Conservation (phyloP, 768 basidiomycete species). For the Gymnopilus dilepis region DNA sequence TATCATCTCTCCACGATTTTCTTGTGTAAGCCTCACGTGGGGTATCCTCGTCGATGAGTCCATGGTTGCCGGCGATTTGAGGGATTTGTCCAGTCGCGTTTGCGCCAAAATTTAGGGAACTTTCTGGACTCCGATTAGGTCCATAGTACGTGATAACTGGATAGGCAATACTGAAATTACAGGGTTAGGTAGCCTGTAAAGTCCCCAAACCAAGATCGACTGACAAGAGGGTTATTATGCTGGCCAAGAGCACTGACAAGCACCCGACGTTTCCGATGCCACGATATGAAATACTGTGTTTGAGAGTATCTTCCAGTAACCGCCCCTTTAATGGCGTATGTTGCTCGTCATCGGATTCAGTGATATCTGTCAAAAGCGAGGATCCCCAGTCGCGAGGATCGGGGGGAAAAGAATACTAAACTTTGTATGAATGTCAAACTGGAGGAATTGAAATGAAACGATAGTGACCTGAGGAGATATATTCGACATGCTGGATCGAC, state of each 20-base stretch:
- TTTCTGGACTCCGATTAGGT: constrained; percentile 23
- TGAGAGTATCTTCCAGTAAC: not conserved
- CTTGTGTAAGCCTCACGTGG: constrained; percentile 59
- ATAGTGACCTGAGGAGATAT: constrained; percentile 32
- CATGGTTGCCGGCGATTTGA: constrained; percentile 53
- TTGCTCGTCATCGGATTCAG: constrained; percentile 48
- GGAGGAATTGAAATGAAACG: not conserved
- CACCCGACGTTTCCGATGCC: constrained; percentile 73
- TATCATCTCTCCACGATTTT: constrained; percentile 61
- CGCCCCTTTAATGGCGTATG: constrained; percentile 26
- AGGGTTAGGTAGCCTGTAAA: not conserved
- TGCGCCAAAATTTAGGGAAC: constrained; percentile 53
- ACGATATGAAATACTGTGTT: constrained; percentile 55
- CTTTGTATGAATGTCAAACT: not conserved
- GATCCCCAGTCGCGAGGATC: constrained; percentile 65
- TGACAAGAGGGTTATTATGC: constrained; percentile 65
- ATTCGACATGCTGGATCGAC: constrained; percentile 34
- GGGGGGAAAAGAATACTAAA: constrained; percentile 54
- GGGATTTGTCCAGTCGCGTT: constrained; percentile 68
- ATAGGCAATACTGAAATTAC: constrained; percentile 39
- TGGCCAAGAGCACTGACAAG: constrained; percentile 46
- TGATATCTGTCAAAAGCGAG: constrained; percentile 45
- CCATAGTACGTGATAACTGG: constrained; percentile 42
- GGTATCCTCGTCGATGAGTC: constrained; percentile 61
- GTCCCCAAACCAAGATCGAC: constrained; percentile 33